Conservation (phyloP, 345 rosid species). For the Eucalyptus dawsonii region DNA sequence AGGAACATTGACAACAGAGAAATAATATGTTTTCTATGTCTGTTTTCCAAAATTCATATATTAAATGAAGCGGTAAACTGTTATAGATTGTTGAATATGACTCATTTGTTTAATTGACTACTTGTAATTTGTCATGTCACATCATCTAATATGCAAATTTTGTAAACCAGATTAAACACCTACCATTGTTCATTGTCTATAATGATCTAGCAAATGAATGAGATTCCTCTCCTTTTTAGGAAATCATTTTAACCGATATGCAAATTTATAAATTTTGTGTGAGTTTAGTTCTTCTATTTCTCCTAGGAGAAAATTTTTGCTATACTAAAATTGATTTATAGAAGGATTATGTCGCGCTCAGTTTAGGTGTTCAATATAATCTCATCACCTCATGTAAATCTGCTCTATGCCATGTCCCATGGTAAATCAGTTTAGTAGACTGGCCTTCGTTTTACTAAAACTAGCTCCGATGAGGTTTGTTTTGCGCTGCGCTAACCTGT, state of each 20-base stretch:
- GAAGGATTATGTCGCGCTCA: neutral
- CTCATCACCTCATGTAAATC: neutral
- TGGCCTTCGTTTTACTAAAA: neutral
- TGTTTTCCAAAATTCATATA: neutral
- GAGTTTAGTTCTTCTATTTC: neutral
- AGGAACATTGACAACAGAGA: neutral
- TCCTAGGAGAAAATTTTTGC: neutral
- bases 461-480: neutral
- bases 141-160: neutral
- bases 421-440: neutral
- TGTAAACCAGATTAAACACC: neutral
- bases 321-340: neutral
- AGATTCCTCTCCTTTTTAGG: neutral
- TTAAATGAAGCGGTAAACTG: rapidly evolving
- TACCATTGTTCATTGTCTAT: neutral
- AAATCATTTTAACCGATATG: neutral
- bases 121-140: neutral
- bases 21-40: neutral
- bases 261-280: neutral
- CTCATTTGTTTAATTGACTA: neutral
- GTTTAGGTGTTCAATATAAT: constrained; percentile 1
- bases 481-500: neutral
- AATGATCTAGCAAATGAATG: neutral
- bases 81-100: neutral
- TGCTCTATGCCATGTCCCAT: neutral